These are phyloP conservation scores for Botrytis fragariae DNA, from an alignment of 2,329 filamentous ascomycete species.

Conservation along the genomic window DNA sequence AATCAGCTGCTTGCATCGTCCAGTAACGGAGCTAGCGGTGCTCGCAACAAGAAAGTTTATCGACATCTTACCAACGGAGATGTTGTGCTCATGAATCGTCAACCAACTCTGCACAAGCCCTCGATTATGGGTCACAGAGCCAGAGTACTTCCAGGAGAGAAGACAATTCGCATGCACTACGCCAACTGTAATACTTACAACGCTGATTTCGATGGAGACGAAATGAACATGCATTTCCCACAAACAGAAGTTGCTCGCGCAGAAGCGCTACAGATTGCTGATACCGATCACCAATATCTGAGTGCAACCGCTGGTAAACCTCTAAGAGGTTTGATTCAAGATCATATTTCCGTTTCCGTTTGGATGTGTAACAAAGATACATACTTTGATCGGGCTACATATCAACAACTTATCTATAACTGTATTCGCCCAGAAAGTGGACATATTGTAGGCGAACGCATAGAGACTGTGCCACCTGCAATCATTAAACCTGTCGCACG, in stretches of 20 bases:
- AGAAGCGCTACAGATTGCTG: slow-evolving; percentile 88
- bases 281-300: slow-evolving; percentile 96
- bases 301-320: slow-evolving; percentile 92
- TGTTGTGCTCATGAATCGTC: slow-evolving; percentile 97
- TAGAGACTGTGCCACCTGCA: slow-evolving; percentile 77
- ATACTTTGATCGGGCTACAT: slow-evolving; percentile 83
- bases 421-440: slow-evolving; percentile 87
- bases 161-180: slow-evolving; percentile 99
- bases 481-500: slow-evolving; percentile 75
- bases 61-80: slow-evolving; percentile 95
- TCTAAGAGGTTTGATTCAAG: slow-evolving; percentile 92
- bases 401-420: slow-evolving; percentile 90
- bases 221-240: slow-evolving; percentile 99
- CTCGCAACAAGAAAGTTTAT: slow-evolving; percentile 92
- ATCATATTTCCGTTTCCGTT: slow-evolving; percentile 94
- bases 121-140: slow-evolving; percentile 99
- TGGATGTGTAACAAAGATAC: slow-evolving; percentile 87
- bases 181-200: slow-evolving; percentile 99
- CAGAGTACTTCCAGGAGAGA: slow-evolving; percentile 86
- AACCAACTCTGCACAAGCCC: slow-evolving; percentile 95
- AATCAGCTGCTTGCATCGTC: slow-evolving; percentile 90
- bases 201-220: slow-evolving; percentile 97
- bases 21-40: slow-evolving; percentile 68
- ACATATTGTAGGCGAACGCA: slow-evolving; percentile 78
- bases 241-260: slow-evolving; percentile 93